Base-by-base conservation (phyloP, 768 basidiomycete genomes). In the Suillus placidus region DNA sequence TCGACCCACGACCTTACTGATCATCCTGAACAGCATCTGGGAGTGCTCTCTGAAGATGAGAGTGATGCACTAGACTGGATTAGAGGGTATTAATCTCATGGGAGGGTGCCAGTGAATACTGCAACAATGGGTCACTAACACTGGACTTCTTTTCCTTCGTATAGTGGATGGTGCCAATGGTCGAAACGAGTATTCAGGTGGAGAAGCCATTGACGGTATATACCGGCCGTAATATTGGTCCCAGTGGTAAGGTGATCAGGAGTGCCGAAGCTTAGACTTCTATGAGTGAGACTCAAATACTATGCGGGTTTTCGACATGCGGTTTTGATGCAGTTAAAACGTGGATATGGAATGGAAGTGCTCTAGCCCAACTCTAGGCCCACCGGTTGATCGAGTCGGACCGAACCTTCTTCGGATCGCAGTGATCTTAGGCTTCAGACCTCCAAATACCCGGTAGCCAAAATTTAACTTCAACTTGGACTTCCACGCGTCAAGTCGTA, bases 141-240 rank as follows among this genome's bases (percentile, higher is more conserved):
- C 32, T 35, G 34, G 10, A 55, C 20, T 55, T 35, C 34, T 55
- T 55, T 34, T 55, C 54, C 32, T 35, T 55, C 32, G 34, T 35
- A 34, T 55, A 6, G 20, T n/a, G 12, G 54, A 55, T 55, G 54
- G 54, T 55, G 54, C 54, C 32, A 55, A 55, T 20, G 34, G 54
- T 55, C 32, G 54, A 55, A 20, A 55, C 20, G 54, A 55, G 12
- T n/a, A 12, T 13, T 55, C 54, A n/a, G 54, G 35, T 20, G 6
- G 2, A 20, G 32, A 34, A 7, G 20, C 6, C 54, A 55, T 55
- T 35, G 20, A 51, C 49, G 23, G 16, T 34, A 34, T 55, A 20
- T 9, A 6, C 13, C 2, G 23, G 4, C n/a, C 5, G 47, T 14
- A 6, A 51, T 26, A 51, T 23, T 3, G 13, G 23, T 23, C 6